Conservation (phyloP, 495 filamentous ascomycete genomes). For the Talaromyces trachyspermus region DNA sequence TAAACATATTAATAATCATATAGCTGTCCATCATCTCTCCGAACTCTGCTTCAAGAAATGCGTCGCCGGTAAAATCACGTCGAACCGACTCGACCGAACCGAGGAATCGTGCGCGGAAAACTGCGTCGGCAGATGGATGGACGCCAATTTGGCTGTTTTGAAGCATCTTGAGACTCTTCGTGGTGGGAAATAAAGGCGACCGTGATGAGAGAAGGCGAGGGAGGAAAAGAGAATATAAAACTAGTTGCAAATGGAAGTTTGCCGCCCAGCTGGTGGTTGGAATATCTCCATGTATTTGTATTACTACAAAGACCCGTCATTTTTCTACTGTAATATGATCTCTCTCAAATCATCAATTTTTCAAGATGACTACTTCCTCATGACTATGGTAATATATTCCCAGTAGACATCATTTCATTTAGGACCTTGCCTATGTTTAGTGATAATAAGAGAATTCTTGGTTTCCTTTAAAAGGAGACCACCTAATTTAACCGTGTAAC, state of each 20-base stretch:
- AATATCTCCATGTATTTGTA: neutral
- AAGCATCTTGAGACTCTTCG: slow-evolving; percentile 68
- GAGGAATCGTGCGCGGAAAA: slow-evolving; percentile 82
- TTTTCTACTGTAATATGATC: neutral
- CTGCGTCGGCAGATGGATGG: slow-evolving; percentile 90
- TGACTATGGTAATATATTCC: no score
- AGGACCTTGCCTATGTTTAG: no score
- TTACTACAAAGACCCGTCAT: neutral
- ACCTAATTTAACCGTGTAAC: neutral
- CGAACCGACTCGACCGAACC: slow-evolving; percentile 56
- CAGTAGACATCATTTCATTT: no score
- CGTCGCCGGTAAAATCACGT: slow-evolving; percentile 58
- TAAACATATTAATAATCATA: neutral
- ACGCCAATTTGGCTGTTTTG: slow-evolving; percentile 73
- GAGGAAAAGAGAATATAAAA: no score
- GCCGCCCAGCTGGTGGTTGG: no score
- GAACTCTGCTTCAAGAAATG: slow-evolving; percentile 94
- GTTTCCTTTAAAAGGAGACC: no score
- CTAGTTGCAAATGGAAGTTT: no score
- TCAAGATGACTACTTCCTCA: no score
- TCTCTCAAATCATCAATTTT: neutral
- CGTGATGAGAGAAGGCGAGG: no score
- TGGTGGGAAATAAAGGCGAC: slow-evolving; percentile 29
- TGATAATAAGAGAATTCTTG: no score
- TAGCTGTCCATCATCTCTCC: slow-evolving; percentile 76